Evolutionary conservation across 2,329 filamentous ascomycete genomes (phyloP).

Genomic region (Trichothecium sympodiale): DNA sequence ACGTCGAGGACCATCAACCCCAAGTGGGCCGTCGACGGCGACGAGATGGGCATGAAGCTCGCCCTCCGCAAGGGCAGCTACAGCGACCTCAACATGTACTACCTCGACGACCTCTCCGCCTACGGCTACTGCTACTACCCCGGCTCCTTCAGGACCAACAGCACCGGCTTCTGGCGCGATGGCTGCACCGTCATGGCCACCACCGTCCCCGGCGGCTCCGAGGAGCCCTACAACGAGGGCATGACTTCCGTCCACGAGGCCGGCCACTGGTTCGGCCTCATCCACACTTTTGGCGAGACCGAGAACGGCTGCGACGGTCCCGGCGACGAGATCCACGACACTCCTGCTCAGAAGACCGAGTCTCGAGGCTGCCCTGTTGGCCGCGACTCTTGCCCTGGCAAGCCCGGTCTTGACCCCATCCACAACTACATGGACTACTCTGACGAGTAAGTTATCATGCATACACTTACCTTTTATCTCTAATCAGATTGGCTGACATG

Average conservation of each 20-base stretch:
- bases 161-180: slow-evolving; percentile 20
- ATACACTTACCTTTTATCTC: neutral
- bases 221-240: slow-evolving; percentile 21
- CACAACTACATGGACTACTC: slow-evolving; percentile 30
- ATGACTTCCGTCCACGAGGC: slow-evolving; percentile 28
- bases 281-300: slow-evolving; percentile 28
- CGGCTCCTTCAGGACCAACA: slow-evolving; percentile 2
- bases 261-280: slow-evolving; percentile 37
- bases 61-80: slow-evolving; percentile 30
- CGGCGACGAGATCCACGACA: slow-evolving; percentile 29
- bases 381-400: slow-evolving; percentile 22
- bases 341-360: slow-evolving; percentile 22
- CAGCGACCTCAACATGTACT: slow-evolving; percentile 35
- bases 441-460: slow-evolving; percentile 29
- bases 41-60: slow-evolving; percentile 31
- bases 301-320: slow-evolving; percentile 24
- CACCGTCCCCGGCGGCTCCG: slow-evolving; percentile 22
- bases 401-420: slow-evolving; percentile 21
- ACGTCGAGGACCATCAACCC: slow-evolving; percentile 11
- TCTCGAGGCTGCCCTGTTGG: slow-evolving; percentile 23
- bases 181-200: slow-evolving; percentile 24
- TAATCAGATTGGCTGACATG: slow-evolving; percentile 10
- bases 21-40: slow-evolving; percentile 12
- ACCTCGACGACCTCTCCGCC: slow-evolving; percentile 14
- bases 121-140: slow-evolving; percentile 34